phyloP scores from a whole-genome alignment of 257 asterid species.

The Solanum pennellii region DNA sequence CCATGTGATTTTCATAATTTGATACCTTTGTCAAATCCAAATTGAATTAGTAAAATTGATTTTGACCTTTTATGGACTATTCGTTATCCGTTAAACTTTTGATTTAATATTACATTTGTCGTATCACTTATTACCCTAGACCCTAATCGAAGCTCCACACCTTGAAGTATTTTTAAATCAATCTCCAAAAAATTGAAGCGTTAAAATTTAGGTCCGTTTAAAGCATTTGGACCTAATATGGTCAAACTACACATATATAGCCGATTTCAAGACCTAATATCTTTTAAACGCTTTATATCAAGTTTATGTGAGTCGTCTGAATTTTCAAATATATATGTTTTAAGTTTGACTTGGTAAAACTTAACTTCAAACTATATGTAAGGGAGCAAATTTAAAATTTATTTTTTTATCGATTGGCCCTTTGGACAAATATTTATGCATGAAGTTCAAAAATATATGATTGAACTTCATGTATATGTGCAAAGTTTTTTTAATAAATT shows the following conservation, averaged over 20 bases:
- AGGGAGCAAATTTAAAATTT: no score
- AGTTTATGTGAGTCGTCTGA: not conserved
- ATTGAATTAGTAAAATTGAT: no score
- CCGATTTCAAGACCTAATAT: not conserved
- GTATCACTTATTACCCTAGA: not conserved
- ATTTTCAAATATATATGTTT: not conserved
- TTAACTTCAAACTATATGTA: no score
- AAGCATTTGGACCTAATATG: not conserved
- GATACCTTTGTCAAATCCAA: not conserved
- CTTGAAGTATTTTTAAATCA: not conserved
- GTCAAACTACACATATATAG: not conserved
- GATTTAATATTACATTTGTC: not conserved
- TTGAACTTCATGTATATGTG: not conserved
- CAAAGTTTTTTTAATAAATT: not conserved
- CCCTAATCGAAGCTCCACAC: not conserved
- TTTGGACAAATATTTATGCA: not conserved
- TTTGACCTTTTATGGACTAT: no score
- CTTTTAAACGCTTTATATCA: not conserved
- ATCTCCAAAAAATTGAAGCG: not conserved
- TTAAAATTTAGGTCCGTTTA: not conserved
- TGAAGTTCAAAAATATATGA: not conserved
- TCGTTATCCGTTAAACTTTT: not conserved
- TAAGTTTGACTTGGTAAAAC: not conserved
- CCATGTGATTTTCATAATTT: not conserved
- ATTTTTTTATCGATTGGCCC: no score